Evolutionary conservation across 768 basidiomycete genomes (phyloP), one percentile per base, ranked within the genome.

Genomic region (Boletus insuetus): DNA sequence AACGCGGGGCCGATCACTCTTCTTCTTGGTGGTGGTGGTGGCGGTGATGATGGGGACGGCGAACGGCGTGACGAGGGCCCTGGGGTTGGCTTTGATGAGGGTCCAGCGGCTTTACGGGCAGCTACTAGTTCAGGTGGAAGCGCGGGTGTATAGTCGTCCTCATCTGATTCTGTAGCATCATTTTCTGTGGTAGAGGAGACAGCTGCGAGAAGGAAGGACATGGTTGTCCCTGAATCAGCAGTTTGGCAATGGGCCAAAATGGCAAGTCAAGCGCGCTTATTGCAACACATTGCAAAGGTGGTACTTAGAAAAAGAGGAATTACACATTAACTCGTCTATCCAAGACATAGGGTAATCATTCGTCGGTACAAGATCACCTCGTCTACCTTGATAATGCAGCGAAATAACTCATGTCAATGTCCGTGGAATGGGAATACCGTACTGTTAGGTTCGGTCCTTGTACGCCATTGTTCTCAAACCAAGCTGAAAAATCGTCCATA

Each of bases 71-170:
- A 56, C 32, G 72, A 56, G 9, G 65, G 64, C 16, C 67, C 60
- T 35, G 71, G 58, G 14, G 42, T 34, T 45, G 65, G 49, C 19
- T 20, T 20, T 43, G 62, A 40, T 3, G 75, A 58, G 19, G 72
- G 65, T 12, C 64, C 60, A n/a, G 68, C 55, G 9, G 62, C 66
- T 22, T 75, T 64, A 10, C 79, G 75, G 14, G 76, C 69, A 17
- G 81, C 79, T 8, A 73, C 68, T 45, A 91, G 71, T 53, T 89
- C 86, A 13, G 91, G 90, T 6, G 89, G 91, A 7, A 93, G 79
- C 3, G 82, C 79, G 0, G 91, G 93, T 3, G 77, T 78, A 64
- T 86, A 89, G 61, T 84, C 85, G 59, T 89, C 89, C 17, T 81
- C 81, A 6, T 81, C 81, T 12, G 64, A 67, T 24, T 64, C 64